Evolutionary conservation across 139 green algal species (phyloP).

Genomic region (Tetradesmus obliquus): DNA sequence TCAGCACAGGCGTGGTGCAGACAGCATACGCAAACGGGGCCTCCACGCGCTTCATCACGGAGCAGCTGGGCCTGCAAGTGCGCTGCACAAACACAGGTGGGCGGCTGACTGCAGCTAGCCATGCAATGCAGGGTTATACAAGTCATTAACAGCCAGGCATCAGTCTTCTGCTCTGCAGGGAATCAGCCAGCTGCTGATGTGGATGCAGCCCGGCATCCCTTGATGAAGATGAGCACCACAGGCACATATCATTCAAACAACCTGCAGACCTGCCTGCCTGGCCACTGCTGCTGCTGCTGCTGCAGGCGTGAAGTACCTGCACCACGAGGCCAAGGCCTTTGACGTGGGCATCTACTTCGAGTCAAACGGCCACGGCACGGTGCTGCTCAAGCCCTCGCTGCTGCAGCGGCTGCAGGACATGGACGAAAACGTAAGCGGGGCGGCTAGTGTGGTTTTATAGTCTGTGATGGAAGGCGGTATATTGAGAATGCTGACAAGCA

Average conservation of each 20-base stretch:
- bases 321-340: conserved; percentile 82
- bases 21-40: conserved; percentile 98
- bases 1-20: conserved; percentile 93
- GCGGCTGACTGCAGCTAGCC: not conserved
- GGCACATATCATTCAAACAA: no score
- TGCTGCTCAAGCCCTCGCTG: conserved; percentile 84
- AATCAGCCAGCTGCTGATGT: no score
- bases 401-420: conserved; percentile 66
- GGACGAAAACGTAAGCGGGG: conserved; percentile 27
- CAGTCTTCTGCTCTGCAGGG: not conserved
- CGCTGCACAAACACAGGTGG: conserved; percentile 59
- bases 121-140: not conserved
- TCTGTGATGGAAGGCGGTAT: no score
- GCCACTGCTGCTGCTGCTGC: not conserved
- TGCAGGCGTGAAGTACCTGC: conserved; percentile 95
- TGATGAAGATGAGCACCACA: no score
- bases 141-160: not conserved
- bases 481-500: no score
- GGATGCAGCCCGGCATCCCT: no score
- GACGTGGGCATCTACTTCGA: conserved; percentile 99
- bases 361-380: conserved; percentile 97
- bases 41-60: conserved; percentile 80
- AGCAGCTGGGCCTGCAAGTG: conserved; percentile 62
- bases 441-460: not conserved
- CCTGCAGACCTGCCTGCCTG: not conserved